Evolutionary conservation across 306 rosid genomes (phyloP).

Genomic region (Senna siamea): DNA sequence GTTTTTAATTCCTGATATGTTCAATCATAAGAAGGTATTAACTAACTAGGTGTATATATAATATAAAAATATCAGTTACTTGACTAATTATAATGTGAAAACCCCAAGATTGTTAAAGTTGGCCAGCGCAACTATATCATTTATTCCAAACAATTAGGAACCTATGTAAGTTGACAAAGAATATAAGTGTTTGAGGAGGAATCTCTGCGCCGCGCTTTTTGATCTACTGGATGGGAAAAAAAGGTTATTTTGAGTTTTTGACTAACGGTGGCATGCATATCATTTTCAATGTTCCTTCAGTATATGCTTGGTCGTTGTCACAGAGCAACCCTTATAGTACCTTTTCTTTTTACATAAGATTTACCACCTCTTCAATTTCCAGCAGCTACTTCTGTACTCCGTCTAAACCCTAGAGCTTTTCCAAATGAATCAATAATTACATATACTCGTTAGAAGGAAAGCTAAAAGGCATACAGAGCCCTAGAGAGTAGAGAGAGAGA

Average conservation of each 20-base stretch:
- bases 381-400: neutral
- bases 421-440: conserved; percentile 3
- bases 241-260: conserved; percentile 5
- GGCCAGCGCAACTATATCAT: neutral
- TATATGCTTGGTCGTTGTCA: neutral
- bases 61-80: neutral
- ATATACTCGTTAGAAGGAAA: neutral
- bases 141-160: conserved; percentile 31
- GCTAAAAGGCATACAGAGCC: neutral
- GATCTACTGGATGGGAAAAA: conserved; percentile 12
- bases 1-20: too few species aligned
- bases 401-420: neutral
- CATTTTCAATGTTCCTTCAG: neutral
- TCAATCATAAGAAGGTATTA: too few species aligned
- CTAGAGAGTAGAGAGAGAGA: too few species aligned
- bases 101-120: neutral
- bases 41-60: too few species aligned
- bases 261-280: neutral
- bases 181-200: conserved; percentile 1
- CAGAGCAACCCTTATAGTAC: neutral
- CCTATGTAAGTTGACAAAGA: conserved; percentile 32
- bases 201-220: neutral
- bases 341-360: neutral
- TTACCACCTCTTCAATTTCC: conserved; percentile 1
- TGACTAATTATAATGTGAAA: neutral